Evolutionary conservation across 768 basidiomycete genomes (phyloP), one percentile per base, ranked within the genome.

Genomic region (Kwoniella botswanensis): DNA sequence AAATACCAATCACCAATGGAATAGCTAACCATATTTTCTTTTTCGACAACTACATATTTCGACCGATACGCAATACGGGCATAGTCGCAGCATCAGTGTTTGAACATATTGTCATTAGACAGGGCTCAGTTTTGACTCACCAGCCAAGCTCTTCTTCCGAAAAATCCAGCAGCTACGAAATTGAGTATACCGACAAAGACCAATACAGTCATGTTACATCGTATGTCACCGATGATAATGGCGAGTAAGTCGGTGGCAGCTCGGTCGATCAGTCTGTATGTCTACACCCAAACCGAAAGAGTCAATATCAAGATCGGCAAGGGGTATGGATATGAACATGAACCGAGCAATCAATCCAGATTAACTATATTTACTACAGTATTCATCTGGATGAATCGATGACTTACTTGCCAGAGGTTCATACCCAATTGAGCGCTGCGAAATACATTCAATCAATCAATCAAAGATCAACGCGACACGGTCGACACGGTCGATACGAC

Each of bases 351-450:
- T n/a, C n/a, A n/a, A n/a, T n/a, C n/a, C n/a, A n/a, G n/a, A n/a
- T n/a, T n/a, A n/a, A n/a, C n/a, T n/a, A n/a, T n/a, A n/a, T n/a
- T n/a, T n/a, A n/a, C n/a, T n/a, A n/a, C n/a, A n/a, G n/a, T n/a
- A 62, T 29, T 4, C 29, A 29, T 29, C 29, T 2, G 29, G 29
- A 29, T 29, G 29, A 22, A 22, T 22, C 2, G 35, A 11, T n/a
- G 9, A 63, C 65, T 56, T 43, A 71, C 71, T 44, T 71, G 71
- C 65, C 71, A 67, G 55, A 67, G 57, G 29, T 67, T 71, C 60
- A 67, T 17, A 15, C 43, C 65, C 21, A 71, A 54, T 44, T 71
- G 71, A 21, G 35, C 65, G 26, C 71, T 71, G 24, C 15, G 5
- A 4, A n/a, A 26, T 11, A 24, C 6, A 62, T 11, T 5, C 3